Percentiles rank a stretch among this genome's conserved stretches.
Evolutionary conservation across 805 yeast genomes (phyloP).

Genomic region (Cyberlindnera bimundalis): DNA sequence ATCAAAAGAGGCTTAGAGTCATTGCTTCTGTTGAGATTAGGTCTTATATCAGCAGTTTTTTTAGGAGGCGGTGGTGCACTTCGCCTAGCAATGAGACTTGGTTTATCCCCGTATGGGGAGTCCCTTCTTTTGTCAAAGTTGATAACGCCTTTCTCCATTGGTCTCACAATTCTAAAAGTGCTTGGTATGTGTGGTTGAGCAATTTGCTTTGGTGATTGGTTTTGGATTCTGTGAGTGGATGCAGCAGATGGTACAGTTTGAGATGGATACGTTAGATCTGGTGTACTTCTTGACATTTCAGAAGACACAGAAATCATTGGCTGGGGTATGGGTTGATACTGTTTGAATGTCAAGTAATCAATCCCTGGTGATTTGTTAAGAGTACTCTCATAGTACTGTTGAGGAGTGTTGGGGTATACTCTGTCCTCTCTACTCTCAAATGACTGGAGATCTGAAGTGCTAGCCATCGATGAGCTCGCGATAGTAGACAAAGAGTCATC

Average conservation of each 20-base stretch:
- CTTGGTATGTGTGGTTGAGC: conserved; percentile 26
- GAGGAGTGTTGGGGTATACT: conserved; percentile 65
- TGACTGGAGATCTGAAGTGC: conserved; percentile 52
- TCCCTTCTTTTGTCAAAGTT: conserved; percentile 78
- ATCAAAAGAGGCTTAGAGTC: conserved; percentile 6
- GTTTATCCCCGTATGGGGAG: conserved; percentile 60
- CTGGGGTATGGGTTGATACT: conserved; percentile 8
- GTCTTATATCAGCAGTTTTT: conserved; percentile 10
- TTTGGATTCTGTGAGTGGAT: conserved; percentile 9
- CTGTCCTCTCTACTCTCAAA: conserved; percentile 43
- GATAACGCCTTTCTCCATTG: conserved; percentile 63
- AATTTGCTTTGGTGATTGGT: conserved; percentile 11
- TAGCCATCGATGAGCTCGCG: conserved; percentile 37
- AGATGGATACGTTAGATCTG: neutral
- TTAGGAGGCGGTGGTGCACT: conserved; percentile 70
- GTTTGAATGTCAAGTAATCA: conserved; percentile 58
- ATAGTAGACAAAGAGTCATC: conserved; percentile 35
- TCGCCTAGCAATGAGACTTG: conserved; percentile 63
- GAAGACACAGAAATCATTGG: neutral
- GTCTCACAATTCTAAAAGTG: conserved; percentile 65
- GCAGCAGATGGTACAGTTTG: neutral
- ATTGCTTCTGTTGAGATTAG: conserved; percentile 3
- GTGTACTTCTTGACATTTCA: conserved; percentile 1
- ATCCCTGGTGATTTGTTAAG: conserved; percentile 33
- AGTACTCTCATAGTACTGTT: conserved; percentile 49